A percentile compares a stretch with the other conserved stretches of the same genome.
phyloP scores from a whole-genome alignment of 306 rosid species.

The Sechiopsis laciniata region DNA sequence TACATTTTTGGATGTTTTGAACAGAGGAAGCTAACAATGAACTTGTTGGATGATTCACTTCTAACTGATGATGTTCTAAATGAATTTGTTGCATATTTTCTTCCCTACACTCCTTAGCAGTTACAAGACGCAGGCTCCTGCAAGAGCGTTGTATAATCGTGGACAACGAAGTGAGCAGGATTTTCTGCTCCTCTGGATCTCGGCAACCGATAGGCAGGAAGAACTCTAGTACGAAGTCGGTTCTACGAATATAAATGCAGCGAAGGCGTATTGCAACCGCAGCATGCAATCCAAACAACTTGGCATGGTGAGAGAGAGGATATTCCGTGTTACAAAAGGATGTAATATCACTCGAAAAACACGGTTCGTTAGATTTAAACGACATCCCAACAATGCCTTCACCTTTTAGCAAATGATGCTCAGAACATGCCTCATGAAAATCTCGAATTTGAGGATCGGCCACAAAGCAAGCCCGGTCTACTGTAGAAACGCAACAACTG shows the following conservation, averaged over 20 bases:
- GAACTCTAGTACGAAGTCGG: slow-evolving; percentile 89
- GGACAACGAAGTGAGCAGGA: slow-evolving; percentile 75
- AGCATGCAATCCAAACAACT: slow-evolving; percentile 61
- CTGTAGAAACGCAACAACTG: slow-evolving; percentile 67
- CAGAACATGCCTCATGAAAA: slow-evolving; percentile 94
- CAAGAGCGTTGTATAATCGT: slow-evolving; percentile 57
- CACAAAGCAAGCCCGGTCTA: slow-evolving; percentile 78
- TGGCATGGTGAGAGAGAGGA: slow-evolving; percentile 87
- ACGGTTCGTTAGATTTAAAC: slow-evolving; percentile 68
- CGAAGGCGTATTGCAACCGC: slow-evolving; percentile 88
- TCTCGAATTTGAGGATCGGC: slow-evolving; percentile 41
- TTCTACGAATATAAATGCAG: slow-evolving; percentile 47
- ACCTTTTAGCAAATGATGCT: slow-evolving; percentile 91
- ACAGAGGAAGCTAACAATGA: slow-evolving; percentile 18
- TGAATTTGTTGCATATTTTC: slow-evolving; percentile 45
- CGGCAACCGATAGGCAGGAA: slow-evolving; percentile 78
- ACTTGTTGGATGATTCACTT: slow-evolving; percentile 3
- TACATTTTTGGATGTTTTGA: slow-evolving; percentile 28
- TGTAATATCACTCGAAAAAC: slow-evolving; percentile 67
- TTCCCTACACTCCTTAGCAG: slow-evolving; percentile 58
- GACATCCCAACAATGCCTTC: slow-evolving; percentile 88
- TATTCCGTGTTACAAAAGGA: slow-evolving; percentile 62
- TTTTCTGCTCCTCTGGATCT: slow-evolving; percentile 63
- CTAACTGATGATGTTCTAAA: no score
- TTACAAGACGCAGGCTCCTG: slow-evolving; percentile 59